A percentile compares a stretch with the other conserved stretches of the same genome.
Conservation (phyloP, 2,329 filamentous ascomycete species). For the Epichloe coenophiala region DNA sequence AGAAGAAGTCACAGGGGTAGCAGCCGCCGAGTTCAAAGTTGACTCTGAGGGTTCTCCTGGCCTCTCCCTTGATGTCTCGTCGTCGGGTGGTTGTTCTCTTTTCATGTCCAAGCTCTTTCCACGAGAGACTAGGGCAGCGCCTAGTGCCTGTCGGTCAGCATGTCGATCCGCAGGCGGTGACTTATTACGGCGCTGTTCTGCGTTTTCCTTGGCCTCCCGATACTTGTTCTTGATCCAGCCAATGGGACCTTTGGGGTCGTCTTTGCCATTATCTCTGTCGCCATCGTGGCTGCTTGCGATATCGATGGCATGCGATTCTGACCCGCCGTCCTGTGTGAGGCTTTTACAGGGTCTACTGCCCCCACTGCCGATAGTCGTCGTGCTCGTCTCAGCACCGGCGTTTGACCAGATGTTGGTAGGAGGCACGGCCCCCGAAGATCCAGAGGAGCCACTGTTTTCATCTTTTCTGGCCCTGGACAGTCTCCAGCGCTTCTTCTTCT, state of each 20-base stretch:
- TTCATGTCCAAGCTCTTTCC: slow-evolving; percentile 36
- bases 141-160: slow-evolving; percentile 15
- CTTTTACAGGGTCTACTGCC: slow-evolving; percentile 34
- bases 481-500: slow-evolving; percentile 60
- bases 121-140: slow-evolving; percentile 20
- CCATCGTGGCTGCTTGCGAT: slow-evolving; percentile 25
- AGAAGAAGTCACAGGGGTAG: background rate
- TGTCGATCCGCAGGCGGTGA: slow-evolving; percentile 32
- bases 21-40: background rate
- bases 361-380: slow-evolving; percentile 53
- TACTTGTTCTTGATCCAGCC: slow-evolving; percentile 49
- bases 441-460: slow-evolving; percentile 32
- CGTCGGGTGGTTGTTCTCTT: slow-evolving; percentile 21
- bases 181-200: slow-evolving; percentile 41
- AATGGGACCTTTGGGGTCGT: slow-evolving; percentile 38
- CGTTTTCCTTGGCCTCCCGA: slow-evolving; percentile 43
- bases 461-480: slow-evolving; percentile 51
- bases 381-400: slow-evolving; percentile 50
- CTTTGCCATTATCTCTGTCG: slow-evolving; percentile 25
- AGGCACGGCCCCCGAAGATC: slow-evolving; percentile 29
- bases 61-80: slow-evolving; percentile 7
- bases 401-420: slow-evolving; percentile 44
- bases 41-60: background rate
- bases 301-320: slow-evolving; percentile 26
- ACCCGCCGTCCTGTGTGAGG: slow-evolving; percentile 36